Evolutionary conservation across 2,329 filamentous ascomycete species (phyloP), one percentile per base, ranked within the genome.

Genomic region (Akanthomyces muscarius): DNA sequence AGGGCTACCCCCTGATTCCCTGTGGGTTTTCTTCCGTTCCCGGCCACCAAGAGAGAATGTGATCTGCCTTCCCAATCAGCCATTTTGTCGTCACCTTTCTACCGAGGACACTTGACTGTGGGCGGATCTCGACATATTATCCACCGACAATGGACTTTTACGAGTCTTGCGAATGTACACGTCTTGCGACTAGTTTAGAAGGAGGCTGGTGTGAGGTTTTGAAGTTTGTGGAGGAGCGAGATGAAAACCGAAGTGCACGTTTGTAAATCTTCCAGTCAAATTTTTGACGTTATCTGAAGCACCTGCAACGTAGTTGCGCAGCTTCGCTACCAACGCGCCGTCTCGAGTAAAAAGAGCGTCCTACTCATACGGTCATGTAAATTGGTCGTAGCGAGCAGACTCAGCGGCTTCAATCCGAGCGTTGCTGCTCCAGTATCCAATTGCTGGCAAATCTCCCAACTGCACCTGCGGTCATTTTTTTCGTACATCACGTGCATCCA

Each of bases 21-120:
- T 71, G 77, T 83, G 78, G 76, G 77, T 81, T 75, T 80, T 75
- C 79, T 77, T 81, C 80, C 80, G 80, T 83, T 83, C 80, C 80
- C 80, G 79, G 80, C 80, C 80, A 74, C 79, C 80, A 68, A 78
- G 64, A 83, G 69, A 65, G 75, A 61, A 78, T 71, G 78, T 76
- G 75, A 78, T 62, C 71, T 72, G 73, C 78, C 79, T 79, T 80
- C 78, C 73, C 75, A 75, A 77, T 72, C 77, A 80, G 80, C 75
- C 78, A 71, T 71, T 68, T 68, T 21, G 51, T 52, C 58, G 69
- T 69, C 67, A 69, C 74, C 65, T 70, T 67, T 69, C 63, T 44
- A 61, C 51, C 55, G 67, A 66, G 75, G 78, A 79, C 77, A 74
- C 73, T 74, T 76, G 78, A 77, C 80, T 80, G 80, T 82, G 80